Evolutionary conservation across 257 asterid genomes (phyloP).

Genomic region (Solanum pinnatisectum): DNA sequence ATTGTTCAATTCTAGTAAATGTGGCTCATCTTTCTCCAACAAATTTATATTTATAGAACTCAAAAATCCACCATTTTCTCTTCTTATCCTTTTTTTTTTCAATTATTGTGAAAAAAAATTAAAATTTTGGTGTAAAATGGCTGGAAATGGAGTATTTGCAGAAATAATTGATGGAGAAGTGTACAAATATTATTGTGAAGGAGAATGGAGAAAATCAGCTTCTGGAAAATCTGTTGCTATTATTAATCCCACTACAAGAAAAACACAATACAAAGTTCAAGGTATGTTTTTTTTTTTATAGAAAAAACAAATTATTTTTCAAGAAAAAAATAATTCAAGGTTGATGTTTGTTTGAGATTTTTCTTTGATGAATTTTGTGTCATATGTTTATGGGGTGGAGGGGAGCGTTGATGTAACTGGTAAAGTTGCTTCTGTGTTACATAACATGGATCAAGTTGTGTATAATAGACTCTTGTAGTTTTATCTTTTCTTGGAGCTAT

Average conservation of each 20-base stretch:
- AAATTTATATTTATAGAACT: conserved; percentile 5
- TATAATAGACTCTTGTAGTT: background rate
- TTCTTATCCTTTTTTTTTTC: background rate
- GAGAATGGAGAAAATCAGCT: conserved; percentile 75
- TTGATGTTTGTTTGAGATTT: background rate
- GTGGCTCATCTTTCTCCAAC: conserved; percentile 32
- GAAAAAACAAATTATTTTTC: too few relatives aligned
- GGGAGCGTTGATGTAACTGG: background rate
- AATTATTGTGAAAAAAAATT: background rate
- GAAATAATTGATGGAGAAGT: conserved; percentile 78
- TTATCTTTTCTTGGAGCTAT: background rate
- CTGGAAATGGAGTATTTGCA: conserved; percentile 69
- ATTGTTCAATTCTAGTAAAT: background rate
- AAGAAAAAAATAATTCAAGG: background rate
- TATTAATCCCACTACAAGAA: conserved; percentile 79
- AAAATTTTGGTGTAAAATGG: conserved; percentile 28
- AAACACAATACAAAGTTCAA: conserved; percentile 86
- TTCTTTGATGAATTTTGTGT: background rate
- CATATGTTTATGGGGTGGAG: background rate
- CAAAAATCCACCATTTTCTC: background rate
- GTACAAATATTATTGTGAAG: conserved; percentile 66
- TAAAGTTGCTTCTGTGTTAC: accelerated
- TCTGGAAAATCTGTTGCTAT: conserved; percentile 78
- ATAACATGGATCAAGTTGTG: background rate
- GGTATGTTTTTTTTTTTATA: conserved; percentile 24